These are phyloP conservation scores for Fragaria ananassa DNA, from an alignment of 306 rosid species.

Conservation along the genomic window DNA sequence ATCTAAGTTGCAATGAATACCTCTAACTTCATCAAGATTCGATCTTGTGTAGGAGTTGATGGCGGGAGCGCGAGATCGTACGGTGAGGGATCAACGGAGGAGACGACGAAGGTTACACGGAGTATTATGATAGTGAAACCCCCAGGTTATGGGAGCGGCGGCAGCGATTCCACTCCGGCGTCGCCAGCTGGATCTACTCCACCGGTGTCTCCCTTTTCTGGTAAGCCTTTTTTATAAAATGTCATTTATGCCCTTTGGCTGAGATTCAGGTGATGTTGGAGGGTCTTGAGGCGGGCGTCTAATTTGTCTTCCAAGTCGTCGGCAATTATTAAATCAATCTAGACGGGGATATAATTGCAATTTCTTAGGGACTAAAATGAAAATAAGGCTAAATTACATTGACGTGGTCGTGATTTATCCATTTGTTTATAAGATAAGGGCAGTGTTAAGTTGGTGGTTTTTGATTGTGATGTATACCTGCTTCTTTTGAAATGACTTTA, in stretches of 20 bases:
- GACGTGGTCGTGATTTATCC: neutral
- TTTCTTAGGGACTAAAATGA: neutral
- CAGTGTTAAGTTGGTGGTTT: neutral
- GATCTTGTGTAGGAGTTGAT: constrained; percentile 12
- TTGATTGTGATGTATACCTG: neutral
- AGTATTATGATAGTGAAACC: constrained; percentile 86
- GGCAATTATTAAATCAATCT: neutral
- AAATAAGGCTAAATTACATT: neutral
- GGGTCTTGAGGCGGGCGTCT: too few relatives aligned
- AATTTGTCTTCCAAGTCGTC: neutral
- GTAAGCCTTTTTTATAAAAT: constrained; percentile 31
- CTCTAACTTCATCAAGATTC: neutral
- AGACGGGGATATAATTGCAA: neutral
- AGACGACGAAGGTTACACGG: constrained; percentile 54
- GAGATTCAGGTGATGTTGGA: neutral
- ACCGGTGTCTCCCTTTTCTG: constrained; percentile 81
- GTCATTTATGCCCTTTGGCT: neutral
- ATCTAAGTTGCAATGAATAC: neutral
- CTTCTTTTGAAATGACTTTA: constrained; percentile 9
- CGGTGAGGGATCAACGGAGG: constrained; percentile 46
- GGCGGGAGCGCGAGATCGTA: constrained; percentile 47
- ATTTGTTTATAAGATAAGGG: neutral
- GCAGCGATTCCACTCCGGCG: constrained; percentile 61
- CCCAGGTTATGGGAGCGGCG: constrained; percentile 58
- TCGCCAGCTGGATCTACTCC: constrained; percentile 82